A percentile compares a stretch with the other conserved stretches of the same genome.
phyloP scores from a whole-genome alignment of 352 stramenopile species.

The Phytopythium vexans region DNA sequence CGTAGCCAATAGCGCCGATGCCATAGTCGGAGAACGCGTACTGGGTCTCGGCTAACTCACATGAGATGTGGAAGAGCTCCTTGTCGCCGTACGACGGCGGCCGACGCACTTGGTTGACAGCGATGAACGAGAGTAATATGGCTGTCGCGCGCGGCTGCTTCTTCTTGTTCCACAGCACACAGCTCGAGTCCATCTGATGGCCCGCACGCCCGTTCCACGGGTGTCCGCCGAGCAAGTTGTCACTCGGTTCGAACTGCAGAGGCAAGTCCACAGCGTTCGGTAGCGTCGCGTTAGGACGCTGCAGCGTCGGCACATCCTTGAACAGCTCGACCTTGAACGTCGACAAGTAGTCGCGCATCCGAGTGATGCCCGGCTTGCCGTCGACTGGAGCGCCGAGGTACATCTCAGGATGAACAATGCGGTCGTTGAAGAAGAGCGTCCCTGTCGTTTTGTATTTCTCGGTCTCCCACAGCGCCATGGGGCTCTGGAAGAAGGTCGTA shows the following conservation, averaged over 20 bases:
- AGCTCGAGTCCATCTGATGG: constrained; percentile 72
- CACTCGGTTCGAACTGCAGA: constrained; percentile 44
- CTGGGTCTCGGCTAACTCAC: constrained; percentile 62
- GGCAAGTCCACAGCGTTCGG: constrained; percentile 19
- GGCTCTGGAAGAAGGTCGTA: constrained; percentile 57
- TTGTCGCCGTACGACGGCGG: constrained; percentile 71
- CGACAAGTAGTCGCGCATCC: constrained; percentile 51
- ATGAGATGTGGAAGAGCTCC: constrained; percentile 74
- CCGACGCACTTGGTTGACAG: constrained; percentile 27
- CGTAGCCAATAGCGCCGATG: constrained; percentile 46
- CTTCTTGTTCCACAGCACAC: constrained; percentile 73
- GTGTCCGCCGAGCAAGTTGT: constrained; percentile 50
- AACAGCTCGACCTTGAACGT: constrained; percentile 49
- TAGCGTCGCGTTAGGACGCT: constrained; percentile 17
- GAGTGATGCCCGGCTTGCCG: constrained; percentile 19
- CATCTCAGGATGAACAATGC: constrained; percentile 32
- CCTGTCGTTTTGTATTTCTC: constrained; percentile 48
- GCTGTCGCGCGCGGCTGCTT: constrained; percentile 62
- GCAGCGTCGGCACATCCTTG: constrained; percentile 27
- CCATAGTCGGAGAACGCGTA: constrained; percentile 69
- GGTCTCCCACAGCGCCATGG: constrained; percentile 48
- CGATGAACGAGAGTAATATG: constrained; percentile 55
- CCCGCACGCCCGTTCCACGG: constrained; percentile 61
- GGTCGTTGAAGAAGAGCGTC: constrained; percentile 58
- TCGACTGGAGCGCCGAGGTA: constrained; percentile 37